These are phyloP conservation scores for Acacia concinna DNA, from an alignment of 331 rosid species.

Conservation along the genomic window DNA sequence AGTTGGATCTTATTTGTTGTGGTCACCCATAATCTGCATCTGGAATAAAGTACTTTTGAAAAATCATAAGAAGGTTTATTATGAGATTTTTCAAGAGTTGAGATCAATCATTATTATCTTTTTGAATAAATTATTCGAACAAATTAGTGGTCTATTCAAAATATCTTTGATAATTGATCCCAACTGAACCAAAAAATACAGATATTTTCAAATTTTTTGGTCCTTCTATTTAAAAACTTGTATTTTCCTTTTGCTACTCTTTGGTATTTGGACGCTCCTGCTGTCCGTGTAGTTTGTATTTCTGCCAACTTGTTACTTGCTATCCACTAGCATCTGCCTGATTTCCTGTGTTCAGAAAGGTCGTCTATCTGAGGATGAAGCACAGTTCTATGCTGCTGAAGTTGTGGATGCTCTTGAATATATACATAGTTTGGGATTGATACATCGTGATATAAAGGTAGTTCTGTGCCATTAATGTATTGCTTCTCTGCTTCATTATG, in stretches of 20 bases:
- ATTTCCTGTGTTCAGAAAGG: conserved; percentile 69
- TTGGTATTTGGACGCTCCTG: conserved; percentile 14
- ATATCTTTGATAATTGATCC: background rate
- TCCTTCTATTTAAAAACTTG: background rate
- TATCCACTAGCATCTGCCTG: conserved; percentile 31
- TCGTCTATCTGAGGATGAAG: conserved; percentile 82
- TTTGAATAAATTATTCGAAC: conserved; percentile 12
- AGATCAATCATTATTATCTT: conserved; percentile 14
- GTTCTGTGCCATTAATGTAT: conserved; percentile 31
- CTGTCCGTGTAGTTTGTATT: background rate
- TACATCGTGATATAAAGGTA: conserved; percentile 99
- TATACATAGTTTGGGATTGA: conserved; percentile 91
- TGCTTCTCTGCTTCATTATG: conserved; percentile 16
- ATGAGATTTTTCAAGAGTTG: background rate
- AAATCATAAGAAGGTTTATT: background rate
- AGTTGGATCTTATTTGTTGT: conserved; percentile 21
- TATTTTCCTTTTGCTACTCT: background rate
- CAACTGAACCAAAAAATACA: background rate
- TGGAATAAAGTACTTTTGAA: background rate
- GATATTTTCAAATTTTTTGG: background rate
- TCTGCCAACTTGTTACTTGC: conserved; percentile 25
- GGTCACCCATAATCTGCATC: background rate
- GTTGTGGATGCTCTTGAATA: conserved; percentile 96
- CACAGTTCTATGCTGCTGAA: conserved; percentile 94
- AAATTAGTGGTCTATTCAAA: background rate